Conservation (phyloP, 805 yeast species). For the Hanseniaspora clermontiae region DNA sequence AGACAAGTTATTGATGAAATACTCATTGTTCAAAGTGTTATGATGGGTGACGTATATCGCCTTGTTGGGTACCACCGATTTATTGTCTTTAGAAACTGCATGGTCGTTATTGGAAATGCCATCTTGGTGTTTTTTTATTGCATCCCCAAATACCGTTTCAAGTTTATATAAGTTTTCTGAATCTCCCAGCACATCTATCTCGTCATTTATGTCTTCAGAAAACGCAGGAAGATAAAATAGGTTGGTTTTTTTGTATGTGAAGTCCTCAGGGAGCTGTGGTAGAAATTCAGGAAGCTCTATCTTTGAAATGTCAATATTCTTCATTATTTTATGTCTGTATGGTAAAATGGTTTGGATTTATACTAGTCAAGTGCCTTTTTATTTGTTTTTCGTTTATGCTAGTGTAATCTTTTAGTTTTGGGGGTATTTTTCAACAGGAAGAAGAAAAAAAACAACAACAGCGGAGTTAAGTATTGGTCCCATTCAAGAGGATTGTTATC, state of each 20-base stretch:
- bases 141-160: background rate
- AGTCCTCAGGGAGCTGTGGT: conserved; percentile 4
- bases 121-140: background rate
- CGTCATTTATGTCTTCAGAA: background rate
- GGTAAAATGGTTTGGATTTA: no score
- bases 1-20: conserved; percentile 7
- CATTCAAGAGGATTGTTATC: no score
- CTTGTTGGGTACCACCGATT: background rate
- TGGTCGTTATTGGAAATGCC: background rate
- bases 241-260: conserved; percentile 6
- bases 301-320: background rate
- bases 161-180: conserved; percentile 2
- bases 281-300: conserved; percentile 7
- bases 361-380: no score
- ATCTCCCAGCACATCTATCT: conserved; percentile 1
- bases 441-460: no score
- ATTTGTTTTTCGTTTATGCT: no score
- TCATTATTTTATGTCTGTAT: background rate
- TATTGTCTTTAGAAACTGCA: background rate
- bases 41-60: conserved; percentile 3
- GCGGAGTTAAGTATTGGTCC: no score
- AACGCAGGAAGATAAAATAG: conserved; percentile 5
- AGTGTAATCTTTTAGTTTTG: no score
- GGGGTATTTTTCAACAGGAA: no score
- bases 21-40: conserved; percentile 5